phyloP scores from a whole-genome alignment of 2,329 filamentous ascomycete genomes.

The Exophiala lecanii-corni region DNA sequence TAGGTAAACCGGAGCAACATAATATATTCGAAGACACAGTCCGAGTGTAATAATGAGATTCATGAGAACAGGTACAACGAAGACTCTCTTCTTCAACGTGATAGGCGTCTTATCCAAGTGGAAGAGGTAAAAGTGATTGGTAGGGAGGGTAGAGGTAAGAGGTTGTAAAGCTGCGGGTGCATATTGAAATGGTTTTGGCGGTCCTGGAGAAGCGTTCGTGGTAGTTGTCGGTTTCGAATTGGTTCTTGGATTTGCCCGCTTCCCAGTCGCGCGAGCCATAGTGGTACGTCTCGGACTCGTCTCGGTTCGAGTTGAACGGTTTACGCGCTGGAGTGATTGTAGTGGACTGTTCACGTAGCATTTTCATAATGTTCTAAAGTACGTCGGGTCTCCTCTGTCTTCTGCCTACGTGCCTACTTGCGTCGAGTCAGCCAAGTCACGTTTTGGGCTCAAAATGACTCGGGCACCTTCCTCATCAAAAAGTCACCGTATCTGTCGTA shows the following conservation, averaged over 20 bases:
- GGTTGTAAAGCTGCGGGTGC: slow-evolving; percentile 18
- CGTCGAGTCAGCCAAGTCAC: no score
- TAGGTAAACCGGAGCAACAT: slow-evolving; percentile 69
- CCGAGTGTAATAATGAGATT: slow-evolving; percentile 64
- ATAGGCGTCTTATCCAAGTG: slow-evolving; percentile 71
- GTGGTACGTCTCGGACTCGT: no score
- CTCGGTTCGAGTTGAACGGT: no score
- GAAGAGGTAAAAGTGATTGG: slow-evolving; percentile 71
- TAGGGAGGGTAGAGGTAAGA: slow-evolving; percentile 63
- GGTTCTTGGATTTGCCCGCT: slow-evolving; percentile 11
- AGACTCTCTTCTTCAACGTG: slow-evolving; percentile 75
- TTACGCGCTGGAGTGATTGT: no score
- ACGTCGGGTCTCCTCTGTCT: no score
- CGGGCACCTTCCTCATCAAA: no score
- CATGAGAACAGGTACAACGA: slow-evolving; percentile 70
- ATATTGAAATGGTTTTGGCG: slow-evolving; percentile 23
- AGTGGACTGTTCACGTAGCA: no score
- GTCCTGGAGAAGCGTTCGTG: slow-evolving; percentile 6
- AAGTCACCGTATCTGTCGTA: no score
- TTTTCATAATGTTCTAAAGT: no score
- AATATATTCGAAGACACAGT: slow-evolving; percentile 64
- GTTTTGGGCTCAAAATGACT: no score
- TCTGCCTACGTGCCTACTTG: no score
- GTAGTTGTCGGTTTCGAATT: slow-evolving; percentile 1
- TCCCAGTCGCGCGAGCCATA: slow-evolving; percentile 19